Conservation (phyloP, 2,329 filamentous ascomycete genomes). For the Phaeophleospora eucalypticola region DNA sequence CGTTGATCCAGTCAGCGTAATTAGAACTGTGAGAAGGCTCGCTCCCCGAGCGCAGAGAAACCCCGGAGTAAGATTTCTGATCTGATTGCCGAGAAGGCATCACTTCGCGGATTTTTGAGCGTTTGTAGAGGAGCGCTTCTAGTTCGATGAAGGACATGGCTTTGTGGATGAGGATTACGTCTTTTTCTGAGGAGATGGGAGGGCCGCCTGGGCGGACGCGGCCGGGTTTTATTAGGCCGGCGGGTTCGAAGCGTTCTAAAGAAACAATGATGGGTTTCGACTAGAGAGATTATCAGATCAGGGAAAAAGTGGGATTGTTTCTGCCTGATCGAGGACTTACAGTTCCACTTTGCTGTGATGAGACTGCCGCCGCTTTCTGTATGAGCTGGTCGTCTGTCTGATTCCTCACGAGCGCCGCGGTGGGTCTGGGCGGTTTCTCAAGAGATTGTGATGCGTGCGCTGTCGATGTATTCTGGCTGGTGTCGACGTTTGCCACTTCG, state of each 20-base stretch:
- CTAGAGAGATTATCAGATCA: too few relatives aligned
- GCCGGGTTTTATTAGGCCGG: not conserved
- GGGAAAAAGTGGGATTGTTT: not conserved
- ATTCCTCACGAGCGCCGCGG: not conserved
- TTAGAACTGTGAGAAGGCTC: too few relatives aligned
- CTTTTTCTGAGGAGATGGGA: not conserved
- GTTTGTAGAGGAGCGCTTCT: not conserved
- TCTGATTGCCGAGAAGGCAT: not conserved
- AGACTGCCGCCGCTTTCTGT: not conserved
- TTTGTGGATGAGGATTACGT: not conserved
- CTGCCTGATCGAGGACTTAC: not conserved
- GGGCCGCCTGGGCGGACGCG: not conserved
- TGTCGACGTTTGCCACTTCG: not conserved
- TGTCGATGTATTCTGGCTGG: not conserved
- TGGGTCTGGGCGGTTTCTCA: not conserved
- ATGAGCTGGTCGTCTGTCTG: not conserved
- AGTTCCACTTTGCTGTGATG: not conserved
- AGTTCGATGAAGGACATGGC: not conserved
- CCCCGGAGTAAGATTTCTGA: not conserved
- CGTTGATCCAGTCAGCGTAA: not conserved
- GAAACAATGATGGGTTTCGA: not conserved
- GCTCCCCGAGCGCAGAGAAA: not conserved
- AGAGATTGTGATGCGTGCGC: too few relatives aligned
- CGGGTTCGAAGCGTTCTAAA: not conserved
- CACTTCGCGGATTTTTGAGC: not conserved